These are phyloP conservation scores for Xylaria arbuscula DNA, from an alignment of 2,329 filamentous ascomycete genomes.

Conservation along the genomic window DNA sequence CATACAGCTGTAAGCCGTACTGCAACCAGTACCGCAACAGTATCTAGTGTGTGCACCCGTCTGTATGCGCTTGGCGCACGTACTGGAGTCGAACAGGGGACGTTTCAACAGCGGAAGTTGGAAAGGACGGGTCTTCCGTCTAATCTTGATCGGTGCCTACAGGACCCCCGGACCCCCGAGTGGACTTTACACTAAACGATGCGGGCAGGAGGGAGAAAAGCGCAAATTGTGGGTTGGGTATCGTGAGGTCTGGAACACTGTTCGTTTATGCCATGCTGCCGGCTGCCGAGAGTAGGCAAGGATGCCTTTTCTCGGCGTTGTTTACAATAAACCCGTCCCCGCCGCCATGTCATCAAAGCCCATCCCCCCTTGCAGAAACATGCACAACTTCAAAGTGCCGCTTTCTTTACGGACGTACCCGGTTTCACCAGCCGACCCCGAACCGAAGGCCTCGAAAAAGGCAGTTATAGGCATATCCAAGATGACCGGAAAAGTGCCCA, in stretches of 20 bases:
- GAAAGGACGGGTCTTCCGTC: not conserved
- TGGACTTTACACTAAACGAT: not conserved
- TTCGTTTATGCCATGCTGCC: not conserved
- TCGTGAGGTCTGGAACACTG: not conserved
- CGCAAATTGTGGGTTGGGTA: not conserved
- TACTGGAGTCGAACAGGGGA: not conserved
- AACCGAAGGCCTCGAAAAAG: not conserved
- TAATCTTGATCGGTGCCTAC: not conserved
- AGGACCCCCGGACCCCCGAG: not conserved
- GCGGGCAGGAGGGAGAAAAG: not conserved
- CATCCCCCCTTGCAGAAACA: not conserved
- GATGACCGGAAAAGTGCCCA: not conserved
- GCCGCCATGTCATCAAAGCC: not conserved
- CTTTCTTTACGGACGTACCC: not conserved
- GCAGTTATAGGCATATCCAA: not conserved
- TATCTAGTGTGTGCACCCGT: not conserved
- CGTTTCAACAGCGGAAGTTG: slow-evolving; percentile 13
- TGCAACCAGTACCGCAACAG: no score
- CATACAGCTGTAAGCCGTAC: not conserved
- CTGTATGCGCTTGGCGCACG: not conserved
- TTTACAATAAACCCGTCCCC: not conserved
- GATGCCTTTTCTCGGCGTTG: not conserved
- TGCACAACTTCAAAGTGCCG: not conserved
- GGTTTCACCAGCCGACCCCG: not conserved
- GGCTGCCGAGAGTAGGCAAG: slow-evolving; percentile 2